phyloP scores from a whole-genome alignment of 2,329 filamentous ascomycete genomes.

The Pestalotiopsis fici region DNA sequence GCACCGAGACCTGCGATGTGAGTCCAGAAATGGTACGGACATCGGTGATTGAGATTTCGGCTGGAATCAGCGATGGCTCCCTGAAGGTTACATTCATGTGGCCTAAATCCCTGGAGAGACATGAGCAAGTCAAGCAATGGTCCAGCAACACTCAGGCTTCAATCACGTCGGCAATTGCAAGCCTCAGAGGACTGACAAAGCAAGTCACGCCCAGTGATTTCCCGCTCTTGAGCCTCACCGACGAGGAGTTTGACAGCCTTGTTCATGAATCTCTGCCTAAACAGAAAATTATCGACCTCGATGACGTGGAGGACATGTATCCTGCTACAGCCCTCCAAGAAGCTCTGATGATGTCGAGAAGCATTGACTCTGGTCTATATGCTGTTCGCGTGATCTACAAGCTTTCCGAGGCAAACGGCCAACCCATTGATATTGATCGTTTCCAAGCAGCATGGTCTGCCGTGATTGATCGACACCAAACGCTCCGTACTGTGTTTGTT shows the following conservation, averaged over 20 bases:
- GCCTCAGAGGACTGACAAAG: background rate
- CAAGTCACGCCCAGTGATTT: slow-evolving; percentile 33
- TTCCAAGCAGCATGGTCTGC: background rate
- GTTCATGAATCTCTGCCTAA: slow-evolving; percentile 10
- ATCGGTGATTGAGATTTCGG: slow-evolving; percentile 24
- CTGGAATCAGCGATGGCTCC: slow-evolving; percentile 19
- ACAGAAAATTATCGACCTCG: slow-evolving; percentile 5
- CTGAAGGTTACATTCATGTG: slow-evolving; percentile 23
- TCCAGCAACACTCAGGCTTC: slow-evolving; percentile 14
- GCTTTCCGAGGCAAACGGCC: background rate
- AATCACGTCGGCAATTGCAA: slow-evolving; percentile 3
- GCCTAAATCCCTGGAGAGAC: slow-evolving; percentile 22
- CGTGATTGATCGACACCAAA: background rate
- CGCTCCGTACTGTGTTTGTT: background rate
- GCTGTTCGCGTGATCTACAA: slow-evolving; percentile 2
- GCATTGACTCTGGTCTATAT: slow-evolving; percentile 8
- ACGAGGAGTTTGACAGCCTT: slow-evolving; percentile 27
- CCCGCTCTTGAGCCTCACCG: slow-evolving; percentile 30
- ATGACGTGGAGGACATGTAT: slow-evolving; percentile 46
- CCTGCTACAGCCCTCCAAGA: slow-evolving; percentile 57
- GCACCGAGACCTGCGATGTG: slow-evolving; percentile 15
- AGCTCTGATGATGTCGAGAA: slow-evolving; percentile 41
- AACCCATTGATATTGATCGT: background rate
- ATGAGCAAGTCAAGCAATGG: slow-evolving; percentile 19
- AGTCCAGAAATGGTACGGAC: slow-evolving; percentile 20